Percentiles rank a stretch among this genome's conserved stretches.
Evolutionary conservation across 148 eudicot species (phyloP).

Genomic region (Rhododendron mucronatum): DNA sequence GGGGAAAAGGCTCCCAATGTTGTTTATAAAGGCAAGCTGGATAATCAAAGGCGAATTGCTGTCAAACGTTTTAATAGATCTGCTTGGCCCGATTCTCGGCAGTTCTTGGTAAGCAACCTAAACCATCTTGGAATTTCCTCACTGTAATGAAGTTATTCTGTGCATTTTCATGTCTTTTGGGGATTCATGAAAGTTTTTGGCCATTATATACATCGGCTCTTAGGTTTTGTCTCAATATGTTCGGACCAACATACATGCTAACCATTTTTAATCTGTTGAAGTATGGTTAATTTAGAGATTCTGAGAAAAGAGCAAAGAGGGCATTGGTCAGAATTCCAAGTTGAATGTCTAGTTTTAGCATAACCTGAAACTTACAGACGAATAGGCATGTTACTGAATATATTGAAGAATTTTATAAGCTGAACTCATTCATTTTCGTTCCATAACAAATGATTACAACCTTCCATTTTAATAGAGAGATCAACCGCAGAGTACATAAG

Average conservation of each 20-base stretch:
- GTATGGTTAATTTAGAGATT: background rate
- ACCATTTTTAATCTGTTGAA: background rate
- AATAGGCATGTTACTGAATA: background rate
- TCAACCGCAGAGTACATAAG: background rate
- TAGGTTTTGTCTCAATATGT: background rate
- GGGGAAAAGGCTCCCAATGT: slow-evolving; percentile 97
- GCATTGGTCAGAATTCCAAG: background rate
- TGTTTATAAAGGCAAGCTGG: slow-evolving; percentile 85
- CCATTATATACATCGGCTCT: background rate
- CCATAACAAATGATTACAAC: background rate
- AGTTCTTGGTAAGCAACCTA: slow-evolving; percentile 57
- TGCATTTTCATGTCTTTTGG: background rate
- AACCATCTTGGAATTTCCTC: background rate
- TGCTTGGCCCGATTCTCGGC: slow-evolving; percentile 96
- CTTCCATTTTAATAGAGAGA: background rate
- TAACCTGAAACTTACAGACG: background rate
- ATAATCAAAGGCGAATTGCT: slow-evolving; percentile 77
- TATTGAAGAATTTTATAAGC: background rate
- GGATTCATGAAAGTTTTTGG: background rate
- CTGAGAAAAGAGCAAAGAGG: background rate
- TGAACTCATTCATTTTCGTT: background rate
- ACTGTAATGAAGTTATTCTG: background rate
- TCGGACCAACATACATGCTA: background rate
- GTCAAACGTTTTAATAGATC: slow-evolving; percentile 88
- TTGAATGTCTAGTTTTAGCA: background rate